Percentiles rank a stretch among this genome's conserved stretches.
These are phyloP conservation scores for Botrytis tulipae DNA, from an alignment of 2,329 filamentous ascomycete genomes.

Conservation along the genomic window DNA sequence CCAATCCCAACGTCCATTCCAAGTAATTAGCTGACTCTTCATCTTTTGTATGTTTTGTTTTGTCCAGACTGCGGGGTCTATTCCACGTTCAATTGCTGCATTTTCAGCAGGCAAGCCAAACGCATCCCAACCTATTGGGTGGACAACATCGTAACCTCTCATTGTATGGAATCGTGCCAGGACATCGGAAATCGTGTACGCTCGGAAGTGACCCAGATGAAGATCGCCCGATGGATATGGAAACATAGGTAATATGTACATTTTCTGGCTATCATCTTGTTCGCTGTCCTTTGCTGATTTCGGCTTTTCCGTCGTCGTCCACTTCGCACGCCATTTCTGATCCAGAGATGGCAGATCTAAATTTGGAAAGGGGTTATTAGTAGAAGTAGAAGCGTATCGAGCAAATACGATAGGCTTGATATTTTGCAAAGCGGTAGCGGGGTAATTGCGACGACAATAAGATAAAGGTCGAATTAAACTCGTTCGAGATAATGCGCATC, in stretches of 20 bases:
- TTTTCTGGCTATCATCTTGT: constrained; percentile 35
- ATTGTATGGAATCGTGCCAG: constrained; percentile 73
- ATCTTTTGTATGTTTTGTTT: constrained; percentile 76
- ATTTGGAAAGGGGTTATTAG: not conserved
- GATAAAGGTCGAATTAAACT: not conserved
- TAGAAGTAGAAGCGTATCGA: not conserved
- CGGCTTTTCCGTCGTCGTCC: constrained; percentile 21
- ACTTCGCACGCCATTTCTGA: constrained; percentile 34
- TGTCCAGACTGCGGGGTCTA: constrained; percentile 79
- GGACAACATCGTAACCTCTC: constrained; percentile 70
- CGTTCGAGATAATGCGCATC: constrained; percentile 12
- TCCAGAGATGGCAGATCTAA: constrained; percentile 32
- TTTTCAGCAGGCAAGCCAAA: constrained; percentile 91
- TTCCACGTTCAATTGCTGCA: constrained; percentile 78
- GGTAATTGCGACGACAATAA: not conserved
- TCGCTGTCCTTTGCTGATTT: not conserved
- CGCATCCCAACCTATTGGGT: constrained; percentile 95
- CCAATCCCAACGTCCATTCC: constrained; percentile 86
- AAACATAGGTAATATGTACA: constrained; percentile 87
- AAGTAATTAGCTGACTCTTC: constrained; percentile 75
- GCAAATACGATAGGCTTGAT: not conserved
- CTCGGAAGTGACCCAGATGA: constrained; percentile 82
- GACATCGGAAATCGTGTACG: constrained; percentile 89
- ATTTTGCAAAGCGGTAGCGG: not conserved
- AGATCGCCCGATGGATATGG: constrained; percentile 86